Base-by-base conservation (phyloP, 768 basidiomycete genomes). In the Mycena indigotica region DNA sequence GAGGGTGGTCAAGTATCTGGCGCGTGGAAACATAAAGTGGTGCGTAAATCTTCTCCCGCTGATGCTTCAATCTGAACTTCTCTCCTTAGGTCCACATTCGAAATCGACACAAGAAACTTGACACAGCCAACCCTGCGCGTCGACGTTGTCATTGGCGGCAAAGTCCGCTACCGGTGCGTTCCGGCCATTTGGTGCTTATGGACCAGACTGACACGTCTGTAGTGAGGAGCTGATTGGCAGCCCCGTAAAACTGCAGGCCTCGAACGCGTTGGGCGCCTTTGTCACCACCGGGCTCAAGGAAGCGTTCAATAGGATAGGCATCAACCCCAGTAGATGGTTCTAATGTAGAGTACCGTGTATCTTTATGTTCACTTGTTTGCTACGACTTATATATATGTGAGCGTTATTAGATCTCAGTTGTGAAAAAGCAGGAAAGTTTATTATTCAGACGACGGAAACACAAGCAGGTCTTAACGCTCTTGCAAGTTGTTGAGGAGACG, bases 11-110 rank as follows among this genome's bases (percentile, higher is more conserved):
- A 79, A 84, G 62, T 87, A 89, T 64, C 70, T 89, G 19, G 80
- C 86, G 0, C 72, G 73, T 23, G 89, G 89, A 13, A 88, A 88
- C 66, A 75, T 77, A 61, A 90, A 90, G 69, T 88, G 86, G 86
- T 85, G 30, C 24, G 50, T 25, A 5, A 41, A 30, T 40, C 46
- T 29, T 21, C 24, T 48, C 52, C 4, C 24, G 21, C 35, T 5
- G 17, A n/a, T 13, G 15, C 13, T 28, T 52, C 29, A 32, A 17
- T 46, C 28, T 17, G 51, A 53, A 30, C 28, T 24, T 32, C 29
- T 3, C 56, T n/a, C n/a, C n/a, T n/a, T n/a, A 88, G 86, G 84
- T 84, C 87, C 2, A 70, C 84, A 0, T 79, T 93, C 44, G 87
- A 89, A 67, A 74, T 93, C 24, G 86, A 93, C 66, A 88, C 87